phyloP scores from a whole-genome alignment of 2,329 filamentous ascomycete species.

The Atkinsonella texensis region DNA sequence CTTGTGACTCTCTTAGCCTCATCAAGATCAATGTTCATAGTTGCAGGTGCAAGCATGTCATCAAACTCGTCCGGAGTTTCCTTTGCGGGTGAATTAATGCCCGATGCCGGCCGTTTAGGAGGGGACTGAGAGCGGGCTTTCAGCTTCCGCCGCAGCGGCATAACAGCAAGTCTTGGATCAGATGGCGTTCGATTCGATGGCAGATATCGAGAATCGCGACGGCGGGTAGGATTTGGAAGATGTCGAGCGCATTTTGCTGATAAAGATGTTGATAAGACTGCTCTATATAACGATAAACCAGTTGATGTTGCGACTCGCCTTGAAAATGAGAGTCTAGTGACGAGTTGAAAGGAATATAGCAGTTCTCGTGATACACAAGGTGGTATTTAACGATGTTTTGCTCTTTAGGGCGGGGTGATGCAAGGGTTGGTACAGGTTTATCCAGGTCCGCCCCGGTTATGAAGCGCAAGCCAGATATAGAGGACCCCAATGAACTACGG shows the following conservation, averaged over 20 bases:
- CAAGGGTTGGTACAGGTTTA: no score
- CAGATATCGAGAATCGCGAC: neutral
- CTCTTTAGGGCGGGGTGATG: no score
- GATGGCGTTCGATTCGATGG: neutral
- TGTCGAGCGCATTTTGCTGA: neutral
- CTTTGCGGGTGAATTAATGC: neutral
- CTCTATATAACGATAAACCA: no score
- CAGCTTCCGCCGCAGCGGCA: constrained; percentile 6
- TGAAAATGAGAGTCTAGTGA: neutral
- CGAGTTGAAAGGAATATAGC: neutral
- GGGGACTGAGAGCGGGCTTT: neutral
- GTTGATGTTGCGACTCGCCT: neutral
- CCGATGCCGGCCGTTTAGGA: neutral
- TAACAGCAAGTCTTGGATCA: neutral
- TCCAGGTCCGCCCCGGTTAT: no score
- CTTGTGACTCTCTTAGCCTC: no score
- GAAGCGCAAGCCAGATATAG: no score
- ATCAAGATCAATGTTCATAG: no score
- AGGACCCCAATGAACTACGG: no score
- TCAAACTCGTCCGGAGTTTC: neutral
- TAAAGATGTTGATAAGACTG: no score
- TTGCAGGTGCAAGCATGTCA: no score
- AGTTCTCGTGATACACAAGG: neutral
- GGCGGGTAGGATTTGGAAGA: neutral
- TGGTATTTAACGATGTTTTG: no score